Evolutionary conservation across 2,329 filamentous ascomycete genomes (phyloP), one percentile per base, ranked within the genome.

Genomic region (Alternaria sp.): DNA sequence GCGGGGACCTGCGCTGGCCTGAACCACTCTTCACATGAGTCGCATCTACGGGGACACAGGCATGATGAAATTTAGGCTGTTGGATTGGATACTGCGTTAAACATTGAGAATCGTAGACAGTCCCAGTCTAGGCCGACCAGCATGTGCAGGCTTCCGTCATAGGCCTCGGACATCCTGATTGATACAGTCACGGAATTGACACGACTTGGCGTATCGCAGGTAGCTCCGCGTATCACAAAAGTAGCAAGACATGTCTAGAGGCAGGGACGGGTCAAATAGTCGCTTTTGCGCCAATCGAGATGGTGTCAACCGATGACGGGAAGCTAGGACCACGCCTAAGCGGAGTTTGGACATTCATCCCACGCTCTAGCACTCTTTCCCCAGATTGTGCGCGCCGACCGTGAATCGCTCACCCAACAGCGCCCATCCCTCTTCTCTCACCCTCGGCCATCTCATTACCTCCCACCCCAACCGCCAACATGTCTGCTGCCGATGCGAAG

Each of bases 401-500:
- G 64, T 60, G 57, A 54, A 60, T 60, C 59, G 64, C 54, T 64
- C 61, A 57, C 45, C 25, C 43, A 59, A 49, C 56, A 57, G 63
- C 69, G 65, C 65, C 57, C 63, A 61, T 64, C 49, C 64, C 63
- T 64, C 61, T 57, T 60, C 65, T 32, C 21, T 52, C 47, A 59
- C 49, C 46, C 54, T 61, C 58, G 46, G 59, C 57, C 54, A 43
- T 45, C 57, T 13, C 56, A 57, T 55, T 49, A 28, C 63, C 60
- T 61, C 47, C 54, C 47, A 57, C 59, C 52, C 62, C 67, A 55
- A 50, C 67, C 65, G 57, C 21, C 71, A 77, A 65, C 19, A 85
- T 85, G 84, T 79, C 84, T 65, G 74, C 81, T 68, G 74, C 82
- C 69, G 82, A 90, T 70, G 70, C 67, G 54, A 91, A 93, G 84